Percentiles rank a stretch among this genome's conserved stretches.
These are phyloP conservation scores for Fusarium camptoceras DNA, from an alignment of 2,329 filamentous ascomycete species.

Conservation along the genomic window DNA sequence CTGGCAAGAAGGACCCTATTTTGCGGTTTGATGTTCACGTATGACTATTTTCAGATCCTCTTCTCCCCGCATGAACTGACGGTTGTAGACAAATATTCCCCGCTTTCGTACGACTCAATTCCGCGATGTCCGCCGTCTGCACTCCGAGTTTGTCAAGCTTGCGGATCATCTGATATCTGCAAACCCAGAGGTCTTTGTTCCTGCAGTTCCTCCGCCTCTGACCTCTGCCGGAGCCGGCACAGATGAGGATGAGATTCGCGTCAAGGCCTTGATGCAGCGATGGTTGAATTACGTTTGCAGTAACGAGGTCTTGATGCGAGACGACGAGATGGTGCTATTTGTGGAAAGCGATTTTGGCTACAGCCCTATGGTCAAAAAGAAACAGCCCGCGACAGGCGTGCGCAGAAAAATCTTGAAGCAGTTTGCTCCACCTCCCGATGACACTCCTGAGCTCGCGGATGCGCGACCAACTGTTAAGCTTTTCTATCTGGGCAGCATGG, in stretches of 20 bases:
- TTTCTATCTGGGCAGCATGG: slow-evolving; percentile 96
- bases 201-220: slow-evolving; percentile 92
- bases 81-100: slow-evolving; percentile 89
- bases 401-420: slow-evolving; percentile 96
- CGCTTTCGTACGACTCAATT: slow-evolving; percentile 98
- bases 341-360: slow-evolving; percentile 99
- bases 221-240: slow-evolving; percentile 95
- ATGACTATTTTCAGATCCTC: slow-evolving; percentile 46
- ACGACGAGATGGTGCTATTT: slow-evolving; percentile 97
- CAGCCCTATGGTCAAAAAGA: slow-evolving; percentile 93
- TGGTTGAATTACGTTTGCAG: slow-evolving; percentile 95
- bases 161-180: slow-evolving; percentile 95
- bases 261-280: slow-evolving; percentile 89
- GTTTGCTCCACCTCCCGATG: slow-evolving; percentile 96
- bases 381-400: slow-evolving; percentile 96
- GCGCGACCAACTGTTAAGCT: slow-evolving; percentile 92
- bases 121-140: slow-evolving; percentile 93
- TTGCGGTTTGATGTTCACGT: slow-evolving; percentile 97
- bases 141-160: slow-evolving; percentile 97
- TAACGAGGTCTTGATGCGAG: slow-evolving; percentile 91
- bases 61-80: slow-evolving; percentile 38
- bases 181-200: slow-evolving; percentile 96
- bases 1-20: slow-evolving; percentile 94
- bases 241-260: slow-evolving; percentile 90
- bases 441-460: slow-evolving; percentile 92